Evolutionary conservation across 345 rosid genomes (phyloP).

Genomic region (Raphanus raphanistrum): DNA sequence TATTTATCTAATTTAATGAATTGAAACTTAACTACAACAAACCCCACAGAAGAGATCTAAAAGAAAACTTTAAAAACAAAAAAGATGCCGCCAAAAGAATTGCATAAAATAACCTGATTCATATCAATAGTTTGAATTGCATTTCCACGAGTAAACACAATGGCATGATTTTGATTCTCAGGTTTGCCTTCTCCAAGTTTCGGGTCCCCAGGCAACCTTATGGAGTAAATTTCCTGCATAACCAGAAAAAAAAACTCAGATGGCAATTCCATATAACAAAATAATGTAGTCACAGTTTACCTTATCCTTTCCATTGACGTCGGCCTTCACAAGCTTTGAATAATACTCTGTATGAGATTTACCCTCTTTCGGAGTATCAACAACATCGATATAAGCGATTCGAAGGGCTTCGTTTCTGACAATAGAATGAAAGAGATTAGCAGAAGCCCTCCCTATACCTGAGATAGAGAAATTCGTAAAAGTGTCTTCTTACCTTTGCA

Average conservation of each 20-base stretch:
- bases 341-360: slow-evolving; percentile 69
- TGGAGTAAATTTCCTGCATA: slow-evolving; percentile 84
- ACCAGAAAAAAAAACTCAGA: slow-evolving; percentile 15
- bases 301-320: slow-evolving; percentile 95
- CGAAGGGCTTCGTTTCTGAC: slow-evolving; percentile 97
- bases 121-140: slow-evolving; percentile 97
- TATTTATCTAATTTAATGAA: neutral
- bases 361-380: slow-evolving; percentile 76
- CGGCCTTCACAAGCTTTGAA: slow-evolving; percentile 96
- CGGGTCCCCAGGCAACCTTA: slow-evolving; percentile 94
- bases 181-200: slow-evolving; percentile 99
- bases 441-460: slow-evolving; percentile 16
- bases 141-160: slow-evolving; percentile 94
- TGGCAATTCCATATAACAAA: neutral
- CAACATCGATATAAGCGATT: slow-evolving; percentile 89
- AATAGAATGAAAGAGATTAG: slow-evolving; percentile 28
- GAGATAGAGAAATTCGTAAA: neutral
- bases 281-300: slow-evolving; percentile 39
- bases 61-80: neutral
- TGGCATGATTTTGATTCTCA: slow-evolving; percentile 97
- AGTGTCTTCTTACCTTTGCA: slow-evolving; percentile 66
- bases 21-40: slow-evolving; percentile 19
- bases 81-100: neutral
- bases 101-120: slow-evolving; percentile 68
- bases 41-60: neutral